A percentile compares a stretch with the other conserved stretches of the same genome.
Conservation (phyloP, 2,329 filamentous ascomycete genomes). For the Madurella fahalii region DNA sequence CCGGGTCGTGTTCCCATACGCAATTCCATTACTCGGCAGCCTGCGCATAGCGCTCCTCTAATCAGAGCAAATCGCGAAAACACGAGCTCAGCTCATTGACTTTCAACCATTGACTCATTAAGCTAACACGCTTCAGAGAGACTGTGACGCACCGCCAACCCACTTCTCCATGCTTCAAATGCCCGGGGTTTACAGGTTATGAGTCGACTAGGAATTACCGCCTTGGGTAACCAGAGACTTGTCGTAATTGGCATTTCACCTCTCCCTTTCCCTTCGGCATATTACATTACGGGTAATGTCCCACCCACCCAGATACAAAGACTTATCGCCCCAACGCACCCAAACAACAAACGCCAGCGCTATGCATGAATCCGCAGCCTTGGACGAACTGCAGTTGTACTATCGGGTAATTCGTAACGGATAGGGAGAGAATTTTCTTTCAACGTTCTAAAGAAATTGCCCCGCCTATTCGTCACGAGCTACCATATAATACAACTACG, state of each 20-base stretch:
- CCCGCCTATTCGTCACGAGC: too few relatives aligned
- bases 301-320: neutral
- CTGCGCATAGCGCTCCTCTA: too few relatives aligned
- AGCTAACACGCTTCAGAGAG: neutral
- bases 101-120: neutral
- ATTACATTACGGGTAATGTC: constrained; percentile 1
- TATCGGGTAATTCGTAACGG: too few relatives aligned
- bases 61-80: too few relatives aligned
- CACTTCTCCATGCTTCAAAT: too few relatives aligned
- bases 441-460: too few relatives aligned
- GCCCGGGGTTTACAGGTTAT: too few relatives aligned
- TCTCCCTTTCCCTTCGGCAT: neutral
- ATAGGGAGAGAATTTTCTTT: too few relatives aligned
- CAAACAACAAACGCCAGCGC: constrained; percentile 24
- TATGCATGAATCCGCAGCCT: constrained; percentile 19
- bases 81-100: neutral
- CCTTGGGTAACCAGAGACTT: too few relatives aligned
- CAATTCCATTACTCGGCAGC: too few relatives aligned
- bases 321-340: neutral
- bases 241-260: neutral
- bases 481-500: too few relatives aligned
- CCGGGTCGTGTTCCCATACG: neutral
- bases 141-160: neutral
- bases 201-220: too few relatives aligned
- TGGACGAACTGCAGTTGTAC: neutral